Evolutionary conservation across 257 asterid species (phyloP), one percentile per base, ranked within the genome.

Genomic region (Solanum stenotomum): DNA sequence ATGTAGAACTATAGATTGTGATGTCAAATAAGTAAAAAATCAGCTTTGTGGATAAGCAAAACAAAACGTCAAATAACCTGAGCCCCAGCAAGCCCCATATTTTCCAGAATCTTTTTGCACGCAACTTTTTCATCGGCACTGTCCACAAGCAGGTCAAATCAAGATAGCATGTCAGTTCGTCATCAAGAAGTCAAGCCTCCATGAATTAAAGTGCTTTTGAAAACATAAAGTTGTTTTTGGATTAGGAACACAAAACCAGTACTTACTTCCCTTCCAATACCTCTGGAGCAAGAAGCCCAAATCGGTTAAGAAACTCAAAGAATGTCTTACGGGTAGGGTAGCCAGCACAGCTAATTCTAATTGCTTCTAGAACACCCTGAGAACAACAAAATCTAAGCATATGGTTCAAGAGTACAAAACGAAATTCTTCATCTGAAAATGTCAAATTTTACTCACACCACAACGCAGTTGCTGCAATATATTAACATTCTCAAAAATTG

Each of bases 311-410:
- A 89, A 96, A 96, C 88, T 96, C 99, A 89, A 89, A 92, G 87
- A 96, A 96, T 89, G 99, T 91, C 95, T 94, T 96, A 49, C 98
- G 96, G 79, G 99, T 96, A 82, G 99, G 99, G 91, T 96, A 96
- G 86, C 99, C 99, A 35, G 99, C 98, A 93, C 98, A 95, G 90
- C 99, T 96, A 87, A 96, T 95, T 91, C 99, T 95, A 89, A 96
- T 96, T 68, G 98, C 99, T 90, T 96, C 88, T 14, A 86, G 88
- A 65, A 86, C 88, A 44, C 88, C 88, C 88, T 86, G 85, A 75
- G 85, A 52, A 16, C 38, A 74, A 34, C 31, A 75, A 33, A 34
- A 33, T 52, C 25, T 65, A 86, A 25, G 38, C 25, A 38, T 31
- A 20, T 18, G 38, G 61, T n/a, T 74, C 52, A 49, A 86, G 82